Conservation (phyloP, 1,284 basidiomycete species). For the Puccinia coronata region DNA sequence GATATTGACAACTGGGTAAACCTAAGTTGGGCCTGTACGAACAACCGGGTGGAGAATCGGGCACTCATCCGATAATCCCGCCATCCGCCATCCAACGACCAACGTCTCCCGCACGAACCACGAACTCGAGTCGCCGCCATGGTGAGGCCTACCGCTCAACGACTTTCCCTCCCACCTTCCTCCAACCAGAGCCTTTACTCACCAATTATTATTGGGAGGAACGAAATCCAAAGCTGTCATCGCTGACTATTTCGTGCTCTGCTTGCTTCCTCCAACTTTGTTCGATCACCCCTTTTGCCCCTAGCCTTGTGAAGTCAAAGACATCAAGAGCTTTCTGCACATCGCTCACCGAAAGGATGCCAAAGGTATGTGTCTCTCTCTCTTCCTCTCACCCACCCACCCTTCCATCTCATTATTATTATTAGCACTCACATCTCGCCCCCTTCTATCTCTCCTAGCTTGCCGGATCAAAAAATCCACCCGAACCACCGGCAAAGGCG, state of each 20-base stretch:
- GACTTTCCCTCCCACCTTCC: not conserved
- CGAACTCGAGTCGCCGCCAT: constrained; percentile 3
- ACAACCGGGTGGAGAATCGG: too few species aligned
- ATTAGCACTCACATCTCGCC: constrained; percentile 49
- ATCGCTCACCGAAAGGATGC: constrained; percentile 75
- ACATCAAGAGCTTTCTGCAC: constrained; percentile 2
- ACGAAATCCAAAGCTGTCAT: constrained; percentile 13
- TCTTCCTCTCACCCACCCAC: not conserved
- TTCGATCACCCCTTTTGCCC: too few species aligned
- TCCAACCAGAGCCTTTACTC: constrained; percentile 5
- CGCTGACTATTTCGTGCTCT: constrained; percentile 10
- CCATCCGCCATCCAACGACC: too few species aligned
- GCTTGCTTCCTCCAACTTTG: not conserved
- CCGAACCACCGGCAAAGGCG: constrained; percentile 61
- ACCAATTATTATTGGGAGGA: not conserved
- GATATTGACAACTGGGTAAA: too few species aligned
- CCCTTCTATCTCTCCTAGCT: constrained; percentile 66
- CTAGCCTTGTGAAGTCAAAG: constrained; percentile 4
- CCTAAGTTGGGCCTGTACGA: too few species aligned
- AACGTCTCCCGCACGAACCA: too few species aligned
- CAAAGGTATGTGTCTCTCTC: constrained; percentile 59
- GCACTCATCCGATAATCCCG: too few species aligned
- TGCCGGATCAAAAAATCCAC: constrained; percentile 92
- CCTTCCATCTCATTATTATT: too few species aligned
- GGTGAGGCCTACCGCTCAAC: not conserved